phyloP scores from a whole-genome alignment of 2,329 filamentous ascomycete genomes.

The Colletotrichum spaethianum region DNA sequence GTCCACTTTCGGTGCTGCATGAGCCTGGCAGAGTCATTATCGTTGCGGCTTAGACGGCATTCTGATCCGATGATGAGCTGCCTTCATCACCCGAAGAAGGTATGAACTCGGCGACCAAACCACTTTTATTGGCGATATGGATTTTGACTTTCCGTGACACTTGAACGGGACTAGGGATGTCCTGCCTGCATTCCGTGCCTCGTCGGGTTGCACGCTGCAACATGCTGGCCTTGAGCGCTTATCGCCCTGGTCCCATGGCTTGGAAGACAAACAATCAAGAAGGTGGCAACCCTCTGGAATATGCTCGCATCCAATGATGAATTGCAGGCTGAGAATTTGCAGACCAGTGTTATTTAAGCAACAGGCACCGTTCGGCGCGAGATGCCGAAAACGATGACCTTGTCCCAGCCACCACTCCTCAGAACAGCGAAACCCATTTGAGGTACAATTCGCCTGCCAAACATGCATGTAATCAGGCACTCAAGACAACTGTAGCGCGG shows the following conservation, averaged over 20 bases:
- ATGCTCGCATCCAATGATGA: background rate
- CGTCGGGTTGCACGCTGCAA: background rate
- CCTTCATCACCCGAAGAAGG: background rate
- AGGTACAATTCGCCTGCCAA: conserved; percentile 9
- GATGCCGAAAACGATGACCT: conserved; percentile 10
- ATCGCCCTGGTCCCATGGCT: too few relatives aligned
- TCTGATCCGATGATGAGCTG: background rate
- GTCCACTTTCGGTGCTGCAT: conserved; percentile 10
- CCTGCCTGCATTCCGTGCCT: background rate
- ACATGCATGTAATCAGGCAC: background rate
- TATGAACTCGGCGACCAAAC: background rate
- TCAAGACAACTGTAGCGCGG: background rate
- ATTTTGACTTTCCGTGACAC: background rate
- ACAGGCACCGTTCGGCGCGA: background rate
- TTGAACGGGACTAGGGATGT: background rate
- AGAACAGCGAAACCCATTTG: background rate
- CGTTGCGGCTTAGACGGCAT: background rate
- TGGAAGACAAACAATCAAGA: background rate
- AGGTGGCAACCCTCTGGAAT: background rate
- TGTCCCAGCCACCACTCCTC: background rate
- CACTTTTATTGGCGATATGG: background rate
- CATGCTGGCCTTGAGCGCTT: background rate
- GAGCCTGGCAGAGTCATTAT: background rate
- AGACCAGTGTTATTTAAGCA: background rate
- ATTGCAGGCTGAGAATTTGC: background rate